phyloP scores from a whole-genome alignment of 208 protist genomes.

The Trypanosoma vivax region DNA sequence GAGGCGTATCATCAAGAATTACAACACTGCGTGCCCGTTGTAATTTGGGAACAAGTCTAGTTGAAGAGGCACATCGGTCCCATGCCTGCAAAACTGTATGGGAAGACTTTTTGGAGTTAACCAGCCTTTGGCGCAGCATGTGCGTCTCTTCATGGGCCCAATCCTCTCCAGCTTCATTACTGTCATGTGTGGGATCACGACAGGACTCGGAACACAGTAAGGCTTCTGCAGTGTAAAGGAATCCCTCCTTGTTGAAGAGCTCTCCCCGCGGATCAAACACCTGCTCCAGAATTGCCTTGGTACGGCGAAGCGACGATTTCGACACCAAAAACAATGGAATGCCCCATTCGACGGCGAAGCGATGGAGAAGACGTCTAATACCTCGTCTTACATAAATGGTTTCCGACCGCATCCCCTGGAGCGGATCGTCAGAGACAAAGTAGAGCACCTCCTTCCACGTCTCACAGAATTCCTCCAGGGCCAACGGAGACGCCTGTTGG shows the following conservation, averaged over 20 bases:
- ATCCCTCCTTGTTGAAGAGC: slow-evolving; percentile 29
- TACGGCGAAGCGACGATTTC: slow-evolving; percentile 48
- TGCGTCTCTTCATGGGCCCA: background rate
- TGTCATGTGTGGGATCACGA: background rate
- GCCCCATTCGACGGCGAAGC: slow-evolving; percentile 47
- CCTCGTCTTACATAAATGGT: slow-evolving; percentile 61
- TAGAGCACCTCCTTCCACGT: slow-evolving; percentile 30
- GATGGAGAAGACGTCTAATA: slow-evolving; percentile 46
- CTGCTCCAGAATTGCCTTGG: slow-evolving; percentile 49
- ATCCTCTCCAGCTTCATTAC: background rate
- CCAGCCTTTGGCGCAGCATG: background rate
- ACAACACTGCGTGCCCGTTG: slow-evolving; percentile 40
- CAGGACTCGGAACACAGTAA: background rate
- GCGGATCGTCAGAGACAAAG: slow-evolving; percentile 2
- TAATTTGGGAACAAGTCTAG: background rate
- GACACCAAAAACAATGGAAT: slow-evolving; percentile 76
- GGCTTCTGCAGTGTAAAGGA: slow-evolving; percentile 25
- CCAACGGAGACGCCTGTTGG: background rate
- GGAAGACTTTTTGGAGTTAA: slow-evolving; percentile 8
- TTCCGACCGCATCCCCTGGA: slow-evolving; percentile 23
- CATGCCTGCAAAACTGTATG: slow-evolving; percentile 19
- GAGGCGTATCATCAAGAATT: slow-evolving; percentile 68
- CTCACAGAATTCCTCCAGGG: slow-evolving; percentile 29
- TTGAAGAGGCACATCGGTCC: slow-evolving; percentile 4
- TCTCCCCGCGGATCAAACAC: slow-evolving; percentile 51